These are phyloP conservation scores for Ganoderma sp. DNA, from an alignment of 1,284 basidiomycete genomes.

Conservation along the genomic window DNA sequence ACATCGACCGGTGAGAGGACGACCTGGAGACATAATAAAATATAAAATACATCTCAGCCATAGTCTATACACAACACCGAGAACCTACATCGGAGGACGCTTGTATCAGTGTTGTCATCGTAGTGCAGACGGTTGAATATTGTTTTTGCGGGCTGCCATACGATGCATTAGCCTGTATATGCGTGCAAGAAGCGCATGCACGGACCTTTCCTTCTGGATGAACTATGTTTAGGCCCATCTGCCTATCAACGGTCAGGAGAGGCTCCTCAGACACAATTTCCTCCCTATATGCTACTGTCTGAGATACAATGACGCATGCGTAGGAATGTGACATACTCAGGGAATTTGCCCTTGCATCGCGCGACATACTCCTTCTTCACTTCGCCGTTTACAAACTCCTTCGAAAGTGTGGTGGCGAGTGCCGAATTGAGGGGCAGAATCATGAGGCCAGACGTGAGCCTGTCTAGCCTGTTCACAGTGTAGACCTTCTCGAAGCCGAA, in stretches of 20 bases:
- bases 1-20: constrained; percentile 89
- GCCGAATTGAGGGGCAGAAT: constrained; percentile 83
- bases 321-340: constrained; percentile 58
- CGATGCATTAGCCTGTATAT: neutral
- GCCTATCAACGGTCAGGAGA: constrained; percentile 90
- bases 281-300: constrained; percentile 53
- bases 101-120: constrained; percentile 82
- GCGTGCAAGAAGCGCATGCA: neutral
- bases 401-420: constrained; percentile 75
- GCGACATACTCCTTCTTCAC: constrained; percentile 94
- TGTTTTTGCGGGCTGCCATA: constrained; percentile 80
- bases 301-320: neutral
- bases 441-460: constrained; percentile 96
- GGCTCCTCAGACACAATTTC: constrained; percentile 87
- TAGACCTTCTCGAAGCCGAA: constrained; percentile 85
- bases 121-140: constrained; percentile 89
- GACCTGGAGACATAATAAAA: constrained; percentile 53
- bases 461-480: constrained; percentile 93
- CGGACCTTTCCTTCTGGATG: constrained; percentile 87
- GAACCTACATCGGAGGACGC: constrained; percentile 83
- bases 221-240: constrained; percentile 95
- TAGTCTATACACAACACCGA: constrained; percentile 5
- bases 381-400: constrained; percentile 82
- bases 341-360: constrained; percentile 83
- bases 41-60: neutral